These are phyloP conservation scores for Penicillium griseofulvum DNA, from an alignment of 2,329 filamentous ascomycete genomes.

Conservation along the genomic window DNA sequence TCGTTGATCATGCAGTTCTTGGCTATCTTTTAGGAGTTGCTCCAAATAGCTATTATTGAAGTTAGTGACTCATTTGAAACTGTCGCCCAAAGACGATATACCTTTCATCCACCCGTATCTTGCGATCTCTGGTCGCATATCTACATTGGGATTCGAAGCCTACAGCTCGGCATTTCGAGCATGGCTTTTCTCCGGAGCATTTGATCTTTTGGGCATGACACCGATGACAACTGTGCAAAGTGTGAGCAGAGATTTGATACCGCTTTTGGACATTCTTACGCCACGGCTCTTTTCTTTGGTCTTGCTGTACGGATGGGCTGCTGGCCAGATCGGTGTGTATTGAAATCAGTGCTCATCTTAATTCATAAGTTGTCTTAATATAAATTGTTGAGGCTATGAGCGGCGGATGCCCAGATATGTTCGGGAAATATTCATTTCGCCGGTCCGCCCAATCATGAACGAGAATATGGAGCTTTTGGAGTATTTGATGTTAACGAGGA, in stretches of 20 bases:
- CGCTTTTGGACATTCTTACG: neutral
- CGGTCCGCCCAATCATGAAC: neutral
- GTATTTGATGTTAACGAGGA: neutral
- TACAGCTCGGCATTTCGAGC: constrained; percentile 34
- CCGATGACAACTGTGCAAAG: constrained; percentile 31
- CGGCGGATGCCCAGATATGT: neutral
- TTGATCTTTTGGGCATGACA: constrained; percentile 46
- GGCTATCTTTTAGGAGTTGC: constrained; percentile 18
- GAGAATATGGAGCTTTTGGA: neutral
- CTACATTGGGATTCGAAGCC: constrained; percentile 33
- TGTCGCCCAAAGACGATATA: neutral
- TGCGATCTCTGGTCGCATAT: constrained; percentile 40
- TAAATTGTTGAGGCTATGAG: too few species aligned
- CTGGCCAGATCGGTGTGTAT: neutral
- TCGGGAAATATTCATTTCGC: neutral
- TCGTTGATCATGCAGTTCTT: constrained; percentile 4
- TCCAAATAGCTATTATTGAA: constrained; percentile 25
- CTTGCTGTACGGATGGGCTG: neutral
- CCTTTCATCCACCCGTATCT: constrained; percentile 31
- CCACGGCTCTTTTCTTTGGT: constrained; percentile 7
- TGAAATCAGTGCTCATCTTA: neutral
- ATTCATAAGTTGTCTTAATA: neutral
- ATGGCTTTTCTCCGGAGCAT: constrained; percentile 44
- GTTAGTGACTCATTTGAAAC: neutral
- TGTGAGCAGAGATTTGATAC: neutral